Conservation (phyloP, 805 yeast genomes). For the Nakazawaea laoshanensis region DNA sequence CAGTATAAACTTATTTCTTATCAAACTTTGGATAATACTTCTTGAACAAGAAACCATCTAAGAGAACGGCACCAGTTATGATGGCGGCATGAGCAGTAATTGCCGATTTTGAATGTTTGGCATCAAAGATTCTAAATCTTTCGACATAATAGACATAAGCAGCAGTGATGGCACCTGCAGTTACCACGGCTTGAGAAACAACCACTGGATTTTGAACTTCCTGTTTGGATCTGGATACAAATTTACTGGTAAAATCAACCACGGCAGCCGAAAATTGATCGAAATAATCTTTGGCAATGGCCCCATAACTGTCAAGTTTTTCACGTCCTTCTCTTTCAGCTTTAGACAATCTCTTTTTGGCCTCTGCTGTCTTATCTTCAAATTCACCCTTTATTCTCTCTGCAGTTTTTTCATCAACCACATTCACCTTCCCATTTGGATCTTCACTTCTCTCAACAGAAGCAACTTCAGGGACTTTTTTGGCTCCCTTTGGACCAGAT, state of each 20-base stretch:
- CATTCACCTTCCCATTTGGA: constrained; percentile 11
- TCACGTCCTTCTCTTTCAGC: constrained; percentile 21
- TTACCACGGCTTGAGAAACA: constrained; percentile 40
- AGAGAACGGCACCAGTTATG: constrained; percentile 42
- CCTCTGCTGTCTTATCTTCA: constrained; percentile 20
- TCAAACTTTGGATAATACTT: constrained; percentile 48
- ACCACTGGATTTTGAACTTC: constrained; percentile 61
- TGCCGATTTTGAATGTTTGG: constrained; percentile 8
- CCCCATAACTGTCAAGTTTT: constrained; percentile 15
- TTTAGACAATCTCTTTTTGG: constrained; percentile 21
- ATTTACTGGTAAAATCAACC: constrained; percentile 12
- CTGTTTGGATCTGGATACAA: constrained; percentile 16
- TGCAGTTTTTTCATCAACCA: constrained; percentile 8
- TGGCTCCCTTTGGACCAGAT: constrained; percentile 27
- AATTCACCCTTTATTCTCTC: constrained; percentile 12
- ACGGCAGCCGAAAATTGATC: constrained; percentile 13
- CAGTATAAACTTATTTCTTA: constrained; percentile 23
- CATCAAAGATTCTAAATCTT: constrained; percentile 11
- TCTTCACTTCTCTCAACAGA: constrained; percentile 15
- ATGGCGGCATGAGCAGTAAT: constrained; percentile 28
- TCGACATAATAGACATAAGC: constrained; percentile 42
- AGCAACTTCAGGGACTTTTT: constrained; percentile 22
- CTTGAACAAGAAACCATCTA: constrained; percentile 46
- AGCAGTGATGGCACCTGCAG: constrained; percentile 37
- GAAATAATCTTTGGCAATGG: constrained; percentile 14